Evolutionary conservation across 441 rosid genomes (phyloP).

Genomic region (Pelargonium fulgidum): DNA sequence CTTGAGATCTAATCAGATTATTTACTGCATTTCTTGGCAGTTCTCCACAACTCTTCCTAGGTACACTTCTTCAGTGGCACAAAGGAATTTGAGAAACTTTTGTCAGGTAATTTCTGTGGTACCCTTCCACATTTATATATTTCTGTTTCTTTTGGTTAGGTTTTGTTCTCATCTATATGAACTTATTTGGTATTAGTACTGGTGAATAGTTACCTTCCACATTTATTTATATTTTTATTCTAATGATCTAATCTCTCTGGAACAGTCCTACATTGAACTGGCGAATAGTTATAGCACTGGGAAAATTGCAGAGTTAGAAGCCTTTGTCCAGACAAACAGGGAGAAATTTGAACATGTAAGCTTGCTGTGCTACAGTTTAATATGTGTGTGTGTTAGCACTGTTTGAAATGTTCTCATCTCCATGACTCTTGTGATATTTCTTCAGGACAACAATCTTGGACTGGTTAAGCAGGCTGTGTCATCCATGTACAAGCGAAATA

Average conservation of each 20-base stretch:
- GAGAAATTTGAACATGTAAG: slow-evolving; percentile 63
- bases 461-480: slow-evolving; percentile 86
- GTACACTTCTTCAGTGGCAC: slow-evolving; percentile 72
- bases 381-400: background rate
- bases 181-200: too few relatives aligned
- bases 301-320: slow-evolving; percentile 51
- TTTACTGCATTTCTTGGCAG: slow-evolving; percentile 35
- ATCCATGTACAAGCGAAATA: slow-evolving; percentile 89
- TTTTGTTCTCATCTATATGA: too few relatives aligned
- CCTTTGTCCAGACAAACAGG: slow-evolving; percentile 41
- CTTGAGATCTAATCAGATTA: background rate
- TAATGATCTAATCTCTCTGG: slow-evolving; percentile 13
- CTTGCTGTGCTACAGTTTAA: slow-evolving; percentile 6
- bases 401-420: slow-evolving; percentile 9
- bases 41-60: slow-evolving; percentile 64
- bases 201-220: too few relatives aligned
- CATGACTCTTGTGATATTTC: slow-evolving; percentile 22
- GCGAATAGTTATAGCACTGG: slow-evolving; percentile 61
- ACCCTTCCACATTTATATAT: too few relatives aligned
- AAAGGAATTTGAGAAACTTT: slow-evolving; percentile 57
- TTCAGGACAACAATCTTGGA: slow-evolving; percentile 90
- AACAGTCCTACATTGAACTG: slow-evolving; percentile 68
- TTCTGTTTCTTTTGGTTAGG: too few relatives aligned
- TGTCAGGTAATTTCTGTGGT: slow-evolving; percentile 37
- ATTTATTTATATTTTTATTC: too few relatives aligned